Base-by-base conservation (phyloP, 352 stramenopile genomes). In the Phytophthora cactorum region DNA sequence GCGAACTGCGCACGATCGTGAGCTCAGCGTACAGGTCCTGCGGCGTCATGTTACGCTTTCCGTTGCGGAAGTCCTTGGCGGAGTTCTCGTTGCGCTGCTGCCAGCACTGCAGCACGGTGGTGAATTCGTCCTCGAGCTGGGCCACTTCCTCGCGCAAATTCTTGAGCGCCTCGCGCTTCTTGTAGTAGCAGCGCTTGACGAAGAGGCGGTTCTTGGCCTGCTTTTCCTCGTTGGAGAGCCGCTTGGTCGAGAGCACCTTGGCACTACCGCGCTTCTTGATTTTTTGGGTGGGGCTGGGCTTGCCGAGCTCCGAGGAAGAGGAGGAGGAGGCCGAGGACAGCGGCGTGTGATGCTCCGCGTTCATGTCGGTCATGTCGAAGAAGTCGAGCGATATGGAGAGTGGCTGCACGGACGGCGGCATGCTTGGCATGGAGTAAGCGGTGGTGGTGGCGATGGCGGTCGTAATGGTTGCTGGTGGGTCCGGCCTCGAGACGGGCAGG, bases 141-240 rank as follows among this genome's bases (percentile, higher is more conserved):
- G 59, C 60, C 49, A 82, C 74, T 53, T 82, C 63, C 25, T 82
- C 74, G 56, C 74, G 74, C 60, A 82, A 58, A 53, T 56, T 75
- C 52, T 79, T 79, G 31, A 82, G 74, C 39, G 70, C 62, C 54
- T 82, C 74, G 34, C 83, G 78, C 55, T 90, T 90, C 67, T 90
- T 90, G 79, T 92, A 92, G 82, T 92, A 92, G 70, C 82, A 90
- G 28, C 81, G 79, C 70, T 90, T 90, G 68, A 90, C 84, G 67
- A 90, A 85, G 52, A 90, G 79, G 29, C 84, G 82, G 60, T 90
- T 85, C 62, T 87, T 89, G 27, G 78, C 77, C n/a, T 82, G 83
- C 52, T 85, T 80, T 46, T 84, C 73, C 22, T 82, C 71, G 53
- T 85, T 84, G 1, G 77, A 81, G 28, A 82, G 62, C 27, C 72